phyloP scores from a whole-genome alignment of 306 rosid genomes.

The Vigna reflexopilosa region DNA sequence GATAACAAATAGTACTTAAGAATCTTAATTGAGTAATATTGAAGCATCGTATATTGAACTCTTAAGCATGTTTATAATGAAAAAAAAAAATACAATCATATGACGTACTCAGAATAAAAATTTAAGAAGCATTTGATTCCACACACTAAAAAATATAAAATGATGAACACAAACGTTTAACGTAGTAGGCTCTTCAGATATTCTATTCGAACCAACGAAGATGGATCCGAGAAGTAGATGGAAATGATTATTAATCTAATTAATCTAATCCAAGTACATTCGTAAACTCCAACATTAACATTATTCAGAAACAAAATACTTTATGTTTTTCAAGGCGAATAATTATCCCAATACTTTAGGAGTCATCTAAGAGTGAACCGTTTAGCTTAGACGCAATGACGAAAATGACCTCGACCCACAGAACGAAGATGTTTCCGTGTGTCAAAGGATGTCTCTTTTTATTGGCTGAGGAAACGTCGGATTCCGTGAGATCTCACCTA shows the following conservation, averaged over 20 bases:
- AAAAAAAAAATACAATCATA: not conserved
- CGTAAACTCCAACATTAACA: conserved; percentile 12
- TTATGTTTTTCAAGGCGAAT: conserved; percentile 43
- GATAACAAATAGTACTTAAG: not conserved
- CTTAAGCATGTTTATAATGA: conserved; percentile 5
- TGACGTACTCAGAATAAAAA: not conserved
- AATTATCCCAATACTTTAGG: conserved; percentile 31
- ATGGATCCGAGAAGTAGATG: not conserved
- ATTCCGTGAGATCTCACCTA: conserved; percentile 18
- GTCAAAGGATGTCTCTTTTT: conserved; percentile 14
- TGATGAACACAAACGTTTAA: not conserved
- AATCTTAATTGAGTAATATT: conserved; percentile 32
- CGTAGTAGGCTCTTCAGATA: not conserved
- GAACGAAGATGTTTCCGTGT: conserved; percentile 21
- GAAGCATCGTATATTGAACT: conserved; percentile 29
- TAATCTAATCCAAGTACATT: not conserved
- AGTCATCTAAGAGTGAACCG: not conserved
- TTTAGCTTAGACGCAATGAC: conserved; percentile 3
- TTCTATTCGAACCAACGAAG: conserved; percentile 8
- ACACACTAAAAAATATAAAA: not conserved
- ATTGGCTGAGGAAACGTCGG: conserved; percentile 37
- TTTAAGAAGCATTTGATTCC: conserved; percentile 19
- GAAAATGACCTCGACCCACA: conserved; percentile 40
- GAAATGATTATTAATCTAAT: not conserved
- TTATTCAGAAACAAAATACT: conserved; percentile 5